Conservation (phyloP, 306 rosid species). For the Inga oerstediana region DNA sequence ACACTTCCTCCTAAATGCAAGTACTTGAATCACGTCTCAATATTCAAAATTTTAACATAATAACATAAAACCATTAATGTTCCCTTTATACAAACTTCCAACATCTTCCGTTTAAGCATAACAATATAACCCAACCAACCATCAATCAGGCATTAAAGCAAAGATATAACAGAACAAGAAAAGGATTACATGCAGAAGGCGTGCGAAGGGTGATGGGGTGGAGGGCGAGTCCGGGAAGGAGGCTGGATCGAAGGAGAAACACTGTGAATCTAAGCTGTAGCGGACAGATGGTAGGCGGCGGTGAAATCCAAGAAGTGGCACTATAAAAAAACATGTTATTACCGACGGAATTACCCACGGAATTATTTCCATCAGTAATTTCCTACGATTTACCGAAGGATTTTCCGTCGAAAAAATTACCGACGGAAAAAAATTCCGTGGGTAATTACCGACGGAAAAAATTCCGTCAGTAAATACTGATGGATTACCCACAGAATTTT, state of each 20-base stretch:
- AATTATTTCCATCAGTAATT: no score
- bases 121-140: background rate
- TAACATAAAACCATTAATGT: background rate
- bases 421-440: no score
- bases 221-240: conserved; percentile 48
- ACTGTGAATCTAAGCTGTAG: background rate
- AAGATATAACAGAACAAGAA: background rate
- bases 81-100: background rate
- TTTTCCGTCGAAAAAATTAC: no score
- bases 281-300: conserved; percentile 24
- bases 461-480: no score
- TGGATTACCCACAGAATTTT: no score
- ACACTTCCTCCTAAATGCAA: background rate
- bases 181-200: conserved; percentile 59
- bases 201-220: conserved; percentile 38
- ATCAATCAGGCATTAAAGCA: no score
- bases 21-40: background rate
- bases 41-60: background rate
- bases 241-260: conserved; percentile 19
- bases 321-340: no score
- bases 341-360: no score
- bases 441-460: no score
- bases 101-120: background rate
- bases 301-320: background rate
- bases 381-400: no score